Conservation (phyloP, 345 rosid genomes). For the Eucalyptus caleyi region DNA sequence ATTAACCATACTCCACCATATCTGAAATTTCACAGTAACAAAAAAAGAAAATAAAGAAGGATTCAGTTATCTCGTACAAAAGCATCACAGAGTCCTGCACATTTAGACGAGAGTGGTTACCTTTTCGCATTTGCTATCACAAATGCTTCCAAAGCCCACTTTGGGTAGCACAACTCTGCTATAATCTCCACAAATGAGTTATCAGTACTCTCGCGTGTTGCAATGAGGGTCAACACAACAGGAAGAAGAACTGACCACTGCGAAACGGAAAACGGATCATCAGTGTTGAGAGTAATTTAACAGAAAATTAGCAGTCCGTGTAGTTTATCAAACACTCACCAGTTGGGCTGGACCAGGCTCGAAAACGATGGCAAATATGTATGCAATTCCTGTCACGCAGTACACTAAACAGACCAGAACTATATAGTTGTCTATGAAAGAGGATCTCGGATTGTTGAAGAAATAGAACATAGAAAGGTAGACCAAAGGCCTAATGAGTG, state of each 20-base stretch:
- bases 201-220: slow-evolving; percentile 28
- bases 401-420: slow-evolving; percentile 83
- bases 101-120: slow-evolving; percentile 5
- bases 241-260: slow-evolving; percentile 99
- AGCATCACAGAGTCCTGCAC: background rate
- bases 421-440: slow-evolving; percentile 57
- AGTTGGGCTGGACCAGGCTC: slow-evolving; percentile 94
- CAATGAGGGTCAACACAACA: slow-evolving; percentile 84
- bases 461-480: slow-evolving; percentile 96
- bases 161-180: slow-evolving; percentile 59
- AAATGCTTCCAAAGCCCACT: slow-evolving; percentile 97
- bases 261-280: background rate
- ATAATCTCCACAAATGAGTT: slow-evolving; percentile 14
- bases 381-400: slow-evolving; percentile 94
- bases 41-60: background rate
- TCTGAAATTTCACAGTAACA: slow-evolving; percentile 16
- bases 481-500: slow-evolving; percentile 76
- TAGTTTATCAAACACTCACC: slow-evolving; percentile 34
- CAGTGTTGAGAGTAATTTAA: background rate
- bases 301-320: background rate
- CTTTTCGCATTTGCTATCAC: slow-evolving; percentile 92
- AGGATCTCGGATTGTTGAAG: slow-evolving; percentile 94
- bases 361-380: slow-evolving; percentile 57
- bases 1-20: slow-evolving; percentile 96
- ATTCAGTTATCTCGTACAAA: background rate